Conservation (phyloP, 2,329 filamentous ascomycete genomes). For the Myriosclerotinia curreyana region DNA sequence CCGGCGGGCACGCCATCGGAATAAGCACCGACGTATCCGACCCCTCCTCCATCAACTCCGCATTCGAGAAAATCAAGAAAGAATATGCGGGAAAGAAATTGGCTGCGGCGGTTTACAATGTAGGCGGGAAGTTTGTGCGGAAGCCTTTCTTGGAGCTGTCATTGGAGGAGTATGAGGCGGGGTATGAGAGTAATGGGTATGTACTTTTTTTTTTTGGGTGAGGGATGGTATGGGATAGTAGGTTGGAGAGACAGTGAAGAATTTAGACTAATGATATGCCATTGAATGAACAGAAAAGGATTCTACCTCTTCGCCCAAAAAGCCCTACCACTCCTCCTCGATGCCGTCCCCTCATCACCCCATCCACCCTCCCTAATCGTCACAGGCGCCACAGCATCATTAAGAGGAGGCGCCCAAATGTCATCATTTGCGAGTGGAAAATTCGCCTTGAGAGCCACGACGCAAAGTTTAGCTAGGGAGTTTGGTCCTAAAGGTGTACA, state of each 20-base stretch:
- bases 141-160: conserved; percentile 60
- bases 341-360: conserved; percentile 50
- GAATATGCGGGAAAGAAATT: conserved; percentile 50
- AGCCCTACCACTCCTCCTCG: conserved; percentile 66
- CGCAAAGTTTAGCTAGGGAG: conserved; percentile 74
- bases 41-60: conserved; percentile 49
- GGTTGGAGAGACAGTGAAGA: too few species aligned
- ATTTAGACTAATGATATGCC: conserved; percentile 6
- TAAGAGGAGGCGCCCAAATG: conserved; percentile 69
- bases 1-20: conserved; percentile 68
- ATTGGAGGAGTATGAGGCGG: conserved; percentile 49
- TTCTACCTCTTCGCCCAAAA: conserved; percentile 75
- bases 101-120: conserved; percentile 70
- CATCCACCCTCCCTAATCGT: conserved; percentile 78
- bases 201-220: conserved; percentile 32
- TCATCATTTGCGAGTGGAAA: conserved; percentile 74
- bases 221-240: background rate
- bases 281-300: conserved; percentile 45
- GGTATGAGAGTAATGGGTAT: conserved; percentile 50
- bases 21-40: conserved; percentile 64
- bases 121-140: conserved; percentile 48
- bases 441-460: conserved; percentile 71
- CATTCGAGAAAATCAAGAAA: conserved; percentile 60
- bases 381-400: conserved; percentile 79
- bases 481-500: conserved; percentile 84